Evolutionary conservation across 1,139 yeast species (phyloP), one percentile per base, ranked within the genome.

Genomic region (Arxiozyma bovina): DNA sequence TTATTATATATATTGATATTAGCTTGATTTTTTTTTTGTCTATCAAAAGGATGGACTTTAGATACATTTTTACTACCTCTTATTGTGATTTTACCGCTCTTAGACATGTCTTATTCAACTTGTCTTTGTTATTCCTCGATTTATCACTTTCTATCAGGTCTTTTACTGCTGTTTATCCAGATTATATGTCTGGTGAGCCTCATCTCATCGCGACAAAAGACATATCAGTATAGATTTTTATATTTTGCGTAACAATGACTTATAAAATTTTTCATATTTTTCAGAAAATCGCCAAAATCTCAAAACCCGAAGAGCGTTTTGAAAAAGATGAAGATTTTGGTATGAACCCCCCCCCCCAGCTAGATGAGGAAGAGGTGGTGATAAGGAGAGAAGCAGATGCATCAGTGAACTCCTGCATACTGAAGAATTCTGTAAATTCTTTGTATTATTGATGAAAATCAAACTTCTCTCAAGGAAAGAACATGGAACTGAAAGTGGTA

Each of bases 31-130:
- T 15, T 18, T 23, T 43, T 44, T 43, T 21, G 4, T 22, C 48
- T 50, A 15, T 43, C 38, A 20, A 50, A 50, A 7, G 48, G 52
- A 50, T 50, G 42, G 12, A 50, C 52, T 21, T 44, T 44, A 18
- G 25, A 25, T 21, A 17, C 5, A 22, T 34, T 27, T n/a, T 42
- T 51, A 9, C 44, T 40, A 18, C 43, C 38, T 45, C 47, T 41
- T 42, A 42, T 42, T 12, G 23, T 30, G 27, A 23, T 23, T 15
- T 25, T 46, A 9, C 20, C 17, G n/a, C 21, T 34, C 30, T 34
- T 34, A 34, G 4, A 3, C 40, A 34, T 34, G 4, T 34, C 6
- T 15, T 3, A 12, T 34, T 15, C 40, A 34, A 12, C 6, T 15
- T 34, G 3, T 15, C n/a, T 34, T 34, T 34, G 6, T 34, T 12